A percentile compares a stretch with the other conserved stretches of the same genome.
phyloP scores from a whole-genome alignment of 2,329 filamentous ascomycete genomes.

The Fusarium nelsonii region DNA sequence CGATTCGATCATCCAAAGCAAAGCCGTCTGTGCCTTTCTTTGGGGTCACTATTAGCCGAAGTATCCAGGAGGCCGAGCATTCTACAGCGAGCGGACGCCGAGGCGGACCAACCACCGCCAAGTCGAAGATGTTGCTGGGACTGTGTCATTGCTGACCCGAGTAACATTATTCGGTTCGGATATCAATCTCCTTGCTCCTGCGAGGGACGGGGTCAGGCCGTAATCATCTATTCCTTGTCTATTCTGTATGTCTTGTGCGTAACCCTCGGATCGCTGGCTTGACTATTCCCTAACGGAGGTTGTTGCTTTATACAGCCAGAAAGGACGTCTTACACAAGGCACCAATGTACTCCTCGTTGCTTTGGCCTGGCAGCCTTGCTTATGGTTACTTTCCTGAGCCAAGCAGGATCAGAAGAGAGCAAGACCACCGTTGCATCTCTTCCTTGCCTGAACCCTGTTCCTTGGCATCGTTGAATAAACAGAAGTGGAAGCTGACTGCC shows the following conservation, averaged over 20 bases:
- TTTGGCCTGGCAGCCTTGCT: not conserved
- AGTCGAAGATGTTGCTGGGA: conserved; percentile 23
- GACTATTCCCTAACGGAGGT: conserved; percentile 10
- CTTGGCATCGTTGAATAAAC: conserved; percentile 32
- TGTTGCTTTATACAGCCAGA: conserved; percentile 3
- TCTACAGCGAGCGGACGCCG: conserved; percentile 10
- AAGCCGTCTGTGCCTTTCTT: conserved; percentile 17
- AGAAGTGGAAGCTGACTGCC: conserved; percentile 23
- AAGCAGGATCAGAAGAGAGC: conserved; percentile 7
- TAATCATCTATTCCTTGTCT: not conserved
- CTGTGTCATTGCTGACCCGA: conserved; percentile 19
- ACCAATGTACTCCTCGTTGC: conserved; percentile 6
- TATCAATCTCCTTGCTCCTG: conserved; percentile 23
- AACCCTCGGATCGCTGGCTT: conserved; percentile 2
- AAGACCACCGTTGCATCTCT: conserved; percentile 1
- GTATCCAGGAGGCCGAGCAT: not conserved
- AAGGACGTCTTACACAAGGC: conserved; percentile 16
- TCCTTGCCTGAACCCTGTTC: conserved; percentile 29
- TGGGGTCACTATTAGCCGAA: conserved; percentile 31
- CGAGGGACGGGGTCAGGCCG: not conserved
- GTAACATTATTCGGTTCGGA: not conserved
- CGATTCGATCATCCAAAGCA: not conserved
- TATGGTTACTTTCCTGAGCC: not conserved
- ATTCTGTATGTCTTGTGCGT: not conserved
- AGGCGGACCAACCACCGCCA: conserved; percentile 32